Conservation (phyloP, 108 stramenopile species). For the Nitzschia palea region DNA sequence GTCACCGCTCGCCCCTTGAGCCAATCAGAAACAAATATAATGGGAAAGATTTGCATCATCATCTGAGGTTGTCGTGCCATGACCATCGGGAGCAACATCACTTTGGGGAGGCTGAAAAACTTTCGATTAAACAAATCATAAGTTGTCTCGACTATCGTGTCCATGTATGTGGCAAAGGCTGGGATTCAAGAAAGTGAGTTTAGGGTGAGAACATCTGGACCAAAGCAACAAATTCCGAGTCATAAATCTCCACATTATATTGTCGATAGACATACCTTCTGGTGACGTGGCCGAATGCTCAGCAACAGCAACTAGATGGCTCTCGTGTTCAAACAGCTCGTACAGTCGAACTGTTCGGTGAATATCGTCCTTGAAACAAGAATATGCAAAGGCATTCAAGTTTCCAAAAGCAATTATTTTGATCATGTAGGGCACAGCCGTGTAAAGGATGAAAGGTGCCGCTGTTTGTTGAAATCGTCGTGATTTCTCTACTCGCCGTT, state of each 20-base stretch:
- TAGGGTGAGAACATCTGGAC: background rate
- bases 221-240: background rate
- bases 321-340: constrained; percentile 78
- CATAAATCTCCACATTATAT: background rate
- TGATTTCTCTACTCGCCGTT: constrained; percentile 36
- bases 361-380: constrained; percentile 70
- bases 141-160: constrained; percentile 64
- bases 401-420: constrained; percentile 83
- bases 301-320: constrained; percentile 69
- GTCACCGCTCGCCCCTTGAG: constrained; percentile 69
- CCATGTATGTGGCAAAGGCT: constrained; percentile 71
- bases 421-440: constrained; percentile 85
- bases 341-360: constrained; percentile 81
- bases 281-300: constrained; percentile 68
- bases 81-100: constrained; percentile 76
- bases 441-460: constrained; percentile 73
- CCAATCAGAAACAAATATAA: constrained; percentile 75
- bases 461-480: constrained; percentile 68
- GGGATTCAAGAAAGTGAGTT: background rate
- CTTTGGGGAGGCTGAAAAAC: constrained; percentile 81
- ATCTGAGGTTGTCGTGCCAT: constrained; percentile 70
- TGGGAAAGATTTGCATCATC: constrained; percentile 76
- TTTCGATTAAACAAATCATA: constrained; percentile 86
- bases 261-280: constrained; percentile 35
- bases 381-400: constrained; percentile 77